These are phyloP conservation scores for Solanum okadae DNA, from an alignment of 257 asterid species.

Conservation along the genomic window DNA sequence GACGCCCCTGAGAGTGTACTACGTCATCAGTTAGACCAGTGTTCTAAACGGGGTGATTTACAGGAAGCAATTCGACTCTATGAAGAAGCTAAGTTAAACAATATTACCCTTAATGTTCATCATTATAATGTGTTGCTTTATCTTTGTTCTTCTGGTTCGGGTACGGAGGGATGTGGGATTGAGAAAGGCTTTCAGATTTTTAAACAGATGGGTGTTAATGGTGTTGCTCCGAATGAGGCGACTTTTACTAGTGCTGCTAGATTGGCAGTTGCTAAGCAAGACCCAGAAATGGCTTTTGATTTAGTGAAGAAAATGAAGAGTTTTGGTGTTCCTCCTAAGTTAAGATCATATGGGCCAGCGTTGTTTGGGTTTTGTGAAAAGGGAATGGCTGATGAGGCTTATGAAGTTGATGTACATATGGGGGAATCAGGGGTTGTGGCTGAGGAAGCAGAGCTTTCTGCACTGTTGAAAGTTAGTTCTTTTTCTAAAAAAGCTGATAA, in stretches of 20 bases:
- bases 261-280: constrained; percentile 75
- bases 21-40: background rate
- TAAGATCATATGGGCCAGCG: constrained; percentile 93
- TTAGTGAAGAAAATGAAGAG: constrained; percentile 71
- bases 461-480: constrained; percentile 63
- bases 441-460: constrained; percentile 82
- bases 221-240: constrained; percentile 75
- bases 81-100: constrained; percentile 55
- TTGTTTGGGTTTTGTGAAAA: constrained; percentile 67
- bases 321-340: constrained; percentile 51
- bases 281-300: constrained; percentile 76
- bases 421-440: constrained; percentile 46
- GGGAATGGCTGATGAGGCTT: constrained; percentile 67
- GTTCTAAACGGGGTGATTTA: constrained; percentile 1
- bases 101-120: constrained; percentile 38
- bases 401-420: constrained; percentile 84
- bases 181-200: constrained; percentile 75
- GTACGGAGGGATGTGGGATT: constrained; percentile 20
- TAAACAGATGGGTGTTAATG: constrained; percentile 54
- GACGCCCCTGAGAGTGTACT: background rate
- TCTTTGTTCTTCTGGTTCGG: constrained; percentile 36
- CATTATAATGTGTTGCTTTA: constrained; percentile 78
- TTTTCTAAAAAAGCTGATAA: constrained; percentile 42
- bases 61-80: constrained; percentile 64
- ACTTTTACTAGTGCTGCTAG: constrained; percentile 87